Conservation (phyloP, 1,284 basidiomycete genomes). For the Pseudozyma sp. region DNA sequence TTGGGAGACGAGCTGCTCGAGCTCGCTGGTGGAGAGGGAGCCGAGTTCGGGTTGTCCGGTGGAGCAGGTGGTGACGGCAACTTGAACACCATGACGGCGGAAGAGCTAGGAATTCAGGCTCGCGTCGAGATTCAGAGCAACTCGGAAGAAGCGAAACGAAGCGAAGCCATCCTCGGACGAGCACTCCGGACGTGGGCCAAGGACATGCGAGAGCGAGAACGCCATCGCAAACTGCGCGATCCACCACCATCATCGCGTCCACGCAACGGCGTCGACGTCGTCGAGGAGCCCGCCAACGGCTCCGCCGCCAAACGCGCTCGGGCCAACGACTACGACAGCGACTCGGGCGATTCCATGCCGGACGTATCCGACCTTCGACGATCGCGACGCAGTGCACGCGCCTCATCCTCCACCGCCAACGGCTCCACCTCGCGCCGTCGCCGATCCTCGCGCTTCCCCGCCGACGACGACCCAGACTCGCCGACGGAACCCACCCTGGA, state of each 20-base stretch:
- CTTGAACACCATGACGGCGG: conserved; percentile 44
- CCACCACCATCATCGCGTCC: background rate
- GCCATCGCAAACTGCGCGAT: conserved; percentile 33
- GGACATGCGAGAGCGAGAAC: conserved; percentile 44
- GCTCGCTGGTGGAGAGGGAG: conserved; percentile 42
- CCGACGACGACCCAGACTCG: background rate
- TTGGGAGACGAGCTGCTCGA: conserved; percentile 57
- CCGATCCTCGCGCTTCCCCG: conserved; percentile 31
- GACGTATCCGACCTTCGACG: conserved; percentile 18
- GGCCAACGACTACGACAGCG: conserved; percentile 38
- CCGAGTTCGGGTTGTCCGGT: conserved; percentile 13
- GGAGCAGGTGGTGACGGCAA: conserved; percentile 19
- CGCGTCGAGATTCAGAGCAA: conserved; percentile 23
- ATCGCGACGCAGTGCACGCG: conserved; percentile 15
- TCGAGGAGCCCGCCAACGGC: conserved; percentile 9
- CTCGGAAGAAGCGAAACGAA: conserved; percentile 33
- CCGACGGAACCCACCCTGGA: conserved; percentile 21
- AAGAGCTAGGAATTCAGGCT: conserved; percentile 52
- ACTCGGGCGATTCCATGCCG: conserved; percentile 35
- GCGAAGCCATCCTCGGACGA: conserved; percentile 28
- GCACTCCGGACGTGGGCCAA: conserved; percentile 44
- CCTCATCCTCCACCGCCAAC: conserved; percentile 12
- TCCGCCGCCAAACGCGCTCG: conserved; percentile 18
- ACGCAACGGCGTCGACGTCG: conserved; percentile 1
- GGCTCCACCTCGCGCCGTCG: conserved; percentile 8